Percentiles rank a stretch among this genome's conserved stretches.
These are phyloP conservation scores for Berberis thunbergii DNA, from an alignment of 164 flowering plant species.

Conservation along the genomic window DNA sequence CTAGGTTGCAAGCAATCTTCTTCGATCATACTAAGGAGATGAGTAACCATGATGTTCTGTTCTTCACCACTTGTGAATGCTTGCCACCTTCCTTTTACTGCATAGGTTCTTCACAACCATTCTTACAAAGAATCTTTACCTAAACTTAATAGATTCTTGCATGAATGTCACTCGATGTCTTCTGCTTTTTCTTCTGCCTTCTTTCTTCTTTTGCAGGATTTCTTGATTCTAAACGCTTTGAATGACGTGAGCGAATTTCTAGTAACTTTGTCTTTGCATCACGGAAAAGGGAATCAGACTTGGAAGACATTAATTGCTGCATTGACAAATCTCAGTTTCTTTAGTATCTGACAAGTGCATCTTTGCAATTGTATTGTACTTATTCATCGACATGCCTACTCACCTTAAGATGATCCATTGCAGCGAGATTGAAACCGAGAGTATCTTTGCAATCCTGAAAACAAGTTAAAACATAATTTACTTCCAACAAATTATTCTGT, in stretches of 20 bases:
- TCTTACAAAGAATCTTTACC: no score
- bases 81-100: no score
- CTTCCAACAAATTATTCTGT: no score
- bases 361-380: not conserved
- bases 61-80: no score
- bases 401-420: constrained; percentile 95
- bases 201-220: constrained; percentile 32
- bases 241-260: constrained; percentile 55
- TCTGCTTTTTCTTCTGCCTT: constrained; percentile 53
- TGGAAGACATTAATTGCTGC: constrained; percentile 83
- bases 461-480: not conserved
- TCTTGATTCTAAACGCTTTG: constrained; percentile 48
- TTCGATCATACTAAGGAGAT: no score
- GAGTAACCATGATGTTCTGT: no score
- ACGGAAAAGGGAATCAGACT: constrained; percentile 73
- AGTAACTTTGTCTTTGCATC: constrained; percentile 71
- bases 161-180: constrained; percentile 26
- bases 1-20: no score
- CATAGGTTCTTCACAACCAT: no score
- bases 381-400: not conserved
- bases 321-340: constrained; percentile 9
- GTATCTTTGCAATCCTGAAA: constrained; percentile 85
- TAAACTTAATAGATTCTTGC: not conserved
- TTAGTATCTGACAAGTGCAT: not conserved
- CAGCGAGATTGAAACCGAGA: constrained; percentile 91